Evolutionary conservation across 2,329 filamentous ascomycete genomes (phyloP), one percentile per base, ranked within the genome.

Genomic region (Kalaharituber pfeilii): DNA sequence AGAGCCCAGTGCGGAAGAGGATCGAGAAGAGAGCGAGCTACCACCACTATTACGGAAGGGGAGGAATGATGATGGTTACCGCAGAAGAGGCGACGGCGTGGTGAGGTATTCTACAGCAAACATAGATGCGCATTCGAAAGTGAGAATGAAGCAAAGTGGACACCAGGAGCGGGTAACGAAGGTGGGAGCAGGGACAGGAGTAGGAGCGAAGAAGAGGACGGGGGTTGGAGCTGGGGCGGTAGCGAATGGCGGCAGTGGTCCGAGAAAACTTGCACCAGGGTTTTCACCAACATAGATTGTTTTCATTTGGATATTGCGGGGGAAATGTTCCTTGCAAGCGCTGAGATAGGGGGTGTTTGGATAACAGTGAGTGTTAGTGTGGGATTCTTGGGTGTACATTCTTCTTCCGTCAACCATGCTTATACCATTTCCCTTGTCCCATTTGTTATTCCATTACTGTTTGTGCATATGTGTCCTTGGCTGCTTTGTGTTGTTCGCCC

Each of bases 111-210:
- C 30, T n/a, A 9, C 30, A 9, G 30, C 9, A n/a, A n/a, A n/a
- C n/a, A n/a, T n/a, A n/a, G n/a, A n/a, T n/a, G n/a, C n/a, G n/a
- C n/a, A n/a, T n/a, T n/a, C n/a, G n/a, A n/a, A n/a, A n/a, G n/a
- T n/a, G n/a, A n/a, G n/a, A n/a, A n/a, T n/a, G n/a, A n/a, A n/a
- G n/a, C n/a, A n/a, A 36, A 9, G 30, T 55, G 47, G 47, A 53
- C 45, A 22, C 44, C 42, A 30, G 50, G 60, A 20, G 63, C 58
- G 4, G 62, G 62, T 18, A 65, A 65, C 30, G 66, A 66, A 7
- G 65, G 62, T 30, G 65, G 59, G 3, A 25, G 20, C 20, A 53
- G 6, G 25, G 53, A 55, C 13, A 56, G 18, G 11, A 8, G 27
- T 44, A n/a, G n/a, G 50, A 53, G 36, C 39, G 62, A 60, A 52